Evolutionary conservation across 805 yeast species (phyloP).

Genomic region (Candida coleopterorum): DNA sequence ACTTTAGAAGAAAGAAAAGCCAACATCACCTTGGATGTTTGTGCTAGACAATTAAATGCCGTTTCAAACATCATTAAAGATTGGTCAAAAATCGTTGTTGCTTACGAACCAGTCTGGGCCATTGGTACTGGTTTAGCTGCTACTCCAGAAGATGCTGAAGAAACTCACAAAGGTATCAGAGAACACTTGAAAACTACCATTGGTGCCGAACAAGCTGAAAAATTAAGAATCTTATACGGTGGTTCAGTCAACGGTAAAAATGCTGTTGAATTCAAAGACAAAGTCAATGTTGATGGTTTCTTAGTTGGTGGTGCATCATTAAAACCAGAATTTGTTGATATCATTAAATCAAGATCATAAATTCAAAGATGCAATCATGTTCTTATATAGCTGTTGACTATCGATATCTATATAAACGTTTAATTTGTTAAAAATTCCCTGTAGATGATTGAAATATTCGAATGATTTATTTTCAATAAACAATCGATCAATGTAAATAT

Average conservation of each 20-base stretch:
- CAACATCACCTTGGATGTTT: constrained; percentile 78
- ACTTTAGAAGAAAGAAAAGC: constrained; percentile 92
- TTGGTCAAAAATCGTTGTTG: constrained; percentile 91
- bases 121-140: constrained; percentile 99
- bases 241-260: constrained; percentile 97
- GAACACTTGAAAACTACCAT: constrained; percentile 70
- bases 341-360: constrained; percentile 85
- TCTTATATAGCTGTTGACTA: constrained; percentile 7
- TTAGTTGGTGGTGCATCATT: constrained; percentile 98
- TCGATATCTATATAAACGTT: constrained; percentile 3
- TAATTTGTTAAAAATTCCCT: constrained; percentile 17
- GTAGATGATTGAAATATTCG: constrained; percentile 20
- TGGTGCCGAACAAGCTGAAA: constrained; percentile 72
- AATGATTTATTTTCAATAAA: constrained; percentile 8
- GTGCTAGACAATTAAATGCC: constrained; percentile 86
- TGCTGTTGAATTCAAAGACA: constrained; percentile 84
- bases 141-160: constrained; percentile 97
- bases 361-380: constrained; percentile 11
- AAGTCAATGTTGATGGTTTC: constrained; percentile 95
- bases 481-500: constrained; percentile 26
- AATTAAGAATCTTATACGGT: constrained; percentile 91
- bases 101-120: constrained; percentile 99
- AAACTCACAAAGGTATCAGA: constrained; percentile 87
- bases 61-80: constrained; percentile 75
- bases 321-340: constrained; percentile 96